Percentiles rank a stretch among this genome's conserved stretches.
Conservation (phyloP, 805 yeast genomes). For the Saccharomycopsis synnaedendra region DNA sequence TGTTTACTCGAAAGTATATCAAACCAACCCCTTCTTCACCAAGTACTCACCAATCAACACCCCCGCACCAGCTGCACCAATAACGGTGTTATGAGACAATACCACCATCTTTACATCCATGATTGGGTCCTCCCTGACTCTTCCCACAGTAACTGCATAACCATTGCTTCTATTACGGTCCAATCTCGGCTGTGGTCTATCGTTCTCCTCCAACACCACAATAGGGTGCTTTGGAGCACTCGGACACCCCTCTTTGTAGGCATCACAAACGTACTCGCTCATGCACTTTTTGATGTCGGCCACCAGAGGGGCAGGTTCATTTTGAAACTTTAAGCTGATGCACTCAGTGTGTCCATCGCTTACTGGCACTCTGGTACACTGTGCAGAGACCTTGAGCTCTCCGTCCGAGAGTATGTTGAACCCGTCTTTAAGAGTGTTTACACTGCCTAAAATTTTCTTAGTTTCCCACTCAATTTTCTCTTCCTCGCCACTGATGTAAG, state of each 20-base stretch:
- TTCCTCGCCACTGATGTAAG: constrained; percentile 93
- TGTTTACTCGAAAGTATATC: constrained; percentile 17
- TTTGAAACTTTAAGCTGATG: constrained; percentile 73
- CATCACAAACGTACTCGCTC: constrained; percentile 72
- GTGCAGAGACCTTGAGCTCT: constrained; percentile 83
- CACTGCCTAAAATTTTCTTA: constrained; percentile 74
- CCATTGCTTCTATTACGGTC: constrained; percentile 95
- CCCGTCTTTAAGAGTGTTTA: constrained; percentile 39
- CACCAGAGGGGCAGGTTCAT: constrained; percentile 74
- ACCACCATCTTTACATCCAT: constrained; percentile 94
- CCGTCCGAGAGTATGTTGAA: constrained; percentile 50
- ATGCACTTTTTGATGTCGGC: constrained; percentile 67
- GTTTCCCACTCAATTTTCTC: constrained; percentile 99
- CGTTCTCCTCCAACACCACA: constrained; percentile 80
- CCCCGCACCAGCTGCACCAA: constrained; percentile 99
- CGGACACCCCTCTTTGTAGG: constrained; percentile 64
- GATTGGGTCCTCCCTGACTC: constrained; percentile 87
- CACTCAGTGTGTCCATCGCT: constrained; percentile 98
- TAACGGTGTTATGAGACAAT: constrained; percentile 92
- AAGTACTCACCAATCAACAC: constrained; percentile 88
- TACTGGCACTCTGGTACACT: constrained; percentile 94
- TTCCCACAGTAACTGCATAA: constrained; percentile 88
- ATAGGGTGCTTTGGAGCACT: constrained; percentile 92
- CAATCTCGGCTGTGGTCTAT: constrained; percentile 96
- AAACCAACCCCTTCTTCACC: constrained; percentile 64